Evolutionary conservation across 2,329 filamentous ascomycete species (phyloP).

Genomic region (Rosellinia necatrix): DNA sequence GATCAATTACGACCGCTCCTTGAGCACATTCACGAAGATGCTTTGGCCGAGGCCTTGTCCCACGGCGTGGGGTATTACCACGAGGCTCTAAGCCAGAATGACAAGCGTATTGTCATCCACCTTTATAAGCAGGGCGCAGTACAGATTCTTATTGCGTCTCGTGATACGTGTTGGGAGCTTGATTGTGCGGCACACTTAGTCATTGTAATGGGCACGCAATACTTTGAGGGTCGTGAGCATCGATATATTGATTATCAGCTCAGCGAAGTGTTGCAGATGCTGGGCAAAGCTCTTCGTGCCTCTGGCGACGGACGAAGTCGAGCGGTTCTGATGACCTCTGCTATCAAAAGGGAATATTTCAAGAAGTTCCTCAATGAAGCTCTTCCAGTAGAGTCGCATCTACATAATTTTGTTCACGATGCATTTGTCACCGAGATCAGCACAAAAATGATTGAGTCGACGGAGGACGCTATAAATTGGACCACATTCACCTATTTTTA

Average conservation of each 20-base stretch:
- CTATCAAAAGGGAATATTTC: slow-evolving; percentile 95
- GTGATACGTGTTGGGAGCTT: slow-evolving; percentile 96
- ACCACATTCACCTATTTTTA: slow-evolving; percentile 99
- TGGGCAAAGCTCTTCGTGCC: slow-evolving; percentile 85
- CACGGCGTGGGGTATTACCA: slow-evolving; percentile 98
- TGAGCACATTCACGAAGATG: slow-evolving; percentile 81
- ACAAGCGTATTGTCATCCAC: slow-evolving; percentile 92
- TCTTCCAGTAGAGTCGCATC: slow-evolving; percentile 90
- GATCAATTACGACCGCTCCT: slow-evolving; percentile 83
- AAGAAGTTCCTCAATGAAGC: slow-evolving; percentile 98
- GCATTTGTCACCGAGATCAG: slow-evolving; percentile 97
- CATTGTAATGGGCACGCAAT: slow-evolving; percentile 96
- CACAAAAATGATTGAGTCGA: slow-evolving; percentile 92
- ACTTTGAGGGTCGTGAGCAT: slow-evolving; percentile 94
- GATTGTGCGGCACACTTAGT: slow-evolving; percentile 87
- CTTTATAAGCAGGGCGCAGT: slow-evolving; percentile 88
- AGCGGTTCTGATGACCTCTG: slow-evolving; percentile 95
- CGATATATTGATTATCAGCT: slow-evolving; percentile 96
- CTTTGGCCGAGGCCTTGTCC: slow-evolving; percentile 84
- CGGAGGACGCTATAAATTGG: slow-evolving; percentile 97
- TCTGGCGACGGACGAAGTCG: slow-evolving; percentile 79
- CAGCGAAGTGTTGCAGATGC: slow-evolving; percentile 96
- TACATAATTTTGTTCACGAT: slow-evolving; percentile 90
- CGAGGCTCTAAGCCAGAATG: slow-evolving; percentile 84
- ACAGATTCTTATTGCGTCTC: slow-evolving; percentile 75